Percentiles rank a stretch among this genome's conserved stretches.
Evolutionary conservation across 2,329 filamentous ascomycete genomes (phyloP).

Genomic region (Aspergillus fijiensis): DNA sequence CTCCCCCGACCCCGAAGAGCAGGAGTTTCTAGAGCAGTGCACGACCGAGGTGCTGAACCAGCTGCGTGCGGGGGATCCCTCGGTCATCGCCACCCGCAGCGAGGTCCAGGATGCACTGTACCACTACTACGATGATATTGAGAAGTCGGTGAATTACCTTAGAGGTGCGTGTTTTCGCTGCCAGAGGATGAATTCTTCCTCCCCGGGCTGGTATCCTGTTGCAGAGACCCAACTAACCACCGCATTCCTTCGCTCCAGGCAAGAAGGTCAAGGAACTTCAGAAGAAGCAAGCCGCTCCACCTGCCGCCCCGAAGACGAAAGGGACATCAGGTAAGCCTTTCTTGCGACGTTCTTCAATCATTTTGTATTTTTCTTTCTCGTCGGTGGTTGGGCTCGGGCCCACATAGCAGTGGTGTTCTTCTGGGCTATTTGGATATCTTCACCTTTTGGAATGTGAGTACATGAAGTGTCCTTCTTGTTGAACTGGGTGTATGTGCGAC

Average conservation of each 20-base stretch:
- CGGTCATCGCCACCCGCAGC: slow-evolving; percentile 60
- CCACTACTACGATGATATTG: slow-evolving; percentile 94
- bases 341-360: slow-evolving; percentile 16
- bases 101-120: slow-evolving; percentile 89
- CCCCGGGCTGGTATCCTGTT: background rate
- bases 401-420: background rate
- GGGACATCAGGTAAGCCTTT: slow-evolving; percentile 26
- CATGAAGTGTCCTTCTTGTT: slow-evolving; percentile 16
- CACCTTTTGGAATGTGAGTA: slow-evolving; percentile 13
- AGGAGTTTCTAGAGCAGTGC: slow-evolving; percentile 62
- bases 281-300: slow-evolving; percentile 28
- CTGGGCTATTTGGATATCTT: background rate
- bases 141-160: slow-evolving; percentile 79
- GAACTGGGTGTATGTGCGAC: slow-evolving; percentile 5
- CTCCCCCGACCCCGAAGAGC: slow-evolving; percentile 45
- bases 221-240: slow-evolving; percentile 6
- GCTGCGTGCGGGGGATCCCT: slow-evolving; percentile 60
- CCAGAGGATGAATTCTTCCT: background rate
- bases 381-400: slow-evolving; percentile 33
- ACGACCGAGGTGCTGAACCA: slow-evolving; percentile 65
- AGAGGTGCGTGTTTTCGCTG: slow-evolving; percentile 52
- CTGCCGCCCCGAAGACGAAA: slow-evolving; percentile 24
- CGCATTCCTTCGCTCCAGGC: slow-evolving; percentile 16
- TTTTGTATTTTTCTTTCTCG: slow-evolving; percentile 13
- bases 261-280: slow-evolving; percentile 40